A percentile compares a stretch with the other conserved stretches of the same genome.
Conservation (phyloP, 2,329 filamentous ascomycete species). For the Sporothrix globosa region DNA sequence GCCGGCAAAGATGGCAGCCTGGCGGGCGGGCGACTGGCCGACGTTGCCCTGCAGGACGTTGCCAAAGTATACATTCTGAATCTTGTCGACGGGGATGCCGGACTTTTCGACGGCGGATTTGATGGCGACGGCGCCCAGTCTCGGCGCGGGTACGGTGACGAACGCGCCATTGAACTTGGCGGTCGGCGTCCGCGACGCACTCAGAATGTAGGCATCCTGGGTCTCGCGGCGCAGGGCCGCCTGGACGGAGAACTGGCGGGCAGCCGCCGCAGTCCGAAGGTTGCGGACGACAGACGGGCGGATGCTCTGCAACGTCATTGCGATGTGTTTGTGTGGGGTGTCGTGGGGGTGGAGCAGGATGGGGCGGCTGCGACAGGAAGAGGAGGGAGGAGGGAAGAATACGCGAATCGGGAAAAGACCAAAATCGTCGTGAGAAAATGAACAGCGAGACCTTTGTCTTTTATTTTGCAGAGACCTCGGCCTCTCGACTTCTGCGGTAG, state of each 20-base stretch:
- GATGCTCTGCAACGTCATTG: constrained; percentile 33
- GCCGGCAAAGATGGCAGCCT: constrained; percentile 86
- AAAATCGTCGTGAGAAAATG: background rate
- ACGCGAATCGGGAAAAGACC: constrained; percentile 2
- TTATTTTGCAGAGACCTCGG: constrained; percentile 28
- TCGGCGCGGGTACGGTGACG: constrained; percentile 78
- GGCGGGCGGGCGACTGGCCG: constrained; percentile 88
- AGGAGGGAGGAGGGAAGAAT: background rate
- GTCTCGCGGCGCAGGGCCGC: constrained; percentile 56
- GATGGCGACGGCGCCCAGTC: constrained; percentile 88
- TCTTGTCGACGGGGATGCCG: constrained; percentile 74
- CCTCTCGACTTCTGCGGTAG: constrained; percentile 23
- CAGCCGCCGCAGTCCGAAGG: constrained; percentile 42
- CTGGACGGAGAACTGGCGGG: constrained; percentile 53
- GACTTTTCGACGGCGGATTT: constrained; percentile 88
- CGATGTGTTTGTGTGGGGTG: constrained; percentile 26
- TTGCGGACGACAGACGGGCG: constrained; percentile 29
- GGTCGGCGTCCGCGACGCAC: constrained; percentile 85
- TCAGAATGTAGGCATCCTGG: constrained; percentile 91
- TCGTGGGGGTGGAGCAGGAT: background rate
- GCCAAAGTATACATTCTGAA: constrained; percentile 96
- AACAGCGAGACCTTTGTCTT: background rate
- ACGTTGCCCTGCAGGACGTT: constrained; percentile 84
- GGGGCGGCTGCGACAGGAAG: background rate
- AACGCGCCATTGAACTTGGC: constrained; percentile 97